Evolutionary conservation across 2,329 filamentous ascomycete genomes (phyloP).

Genomic region (Eutypella sp.): DNA sequence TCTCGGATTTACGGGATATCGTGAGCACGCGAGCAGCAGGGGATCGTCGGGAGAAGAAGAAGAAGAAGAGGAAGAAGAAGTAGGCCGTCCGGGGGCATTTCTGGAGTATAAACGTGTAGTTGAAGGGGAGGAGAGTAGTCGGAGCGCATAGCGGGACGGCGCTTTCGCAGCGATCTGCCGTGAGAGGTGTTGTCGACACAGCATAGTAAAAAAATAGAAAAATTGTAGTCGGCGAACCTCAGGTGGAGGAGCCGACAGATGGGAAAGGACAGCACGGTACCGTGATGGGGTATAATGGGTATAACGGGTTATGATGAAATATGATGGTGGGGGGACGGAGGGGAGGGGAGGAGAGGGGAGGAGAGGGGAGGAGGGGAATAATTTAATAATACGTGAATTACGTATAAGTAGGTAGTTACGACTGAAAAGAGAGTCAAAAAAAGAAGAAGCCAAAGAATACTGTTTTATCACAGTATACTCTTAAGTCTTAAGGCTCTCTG

Average conservation of each 20-base stretch:
- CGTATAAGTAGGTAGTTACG: neutral
- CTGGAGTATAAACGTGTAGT: slow-evolving; percentile 21
- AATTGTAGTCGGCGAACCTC: neutral
- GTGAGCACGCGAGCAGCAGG: slow-evolving; percentile 16
- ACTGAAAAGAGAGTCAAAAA: neutral
- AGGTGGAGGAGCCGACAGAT: neutral
- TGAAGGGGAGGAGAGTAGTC: slow-evolving; percentile 13
- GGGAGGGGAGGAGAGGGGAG: too few relatives aligned
- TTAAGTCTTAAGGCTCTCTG: too few relatives aligned
- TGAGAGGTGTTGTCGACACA: slow-evolving; percentile 28
- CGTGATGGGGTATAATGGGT: too few relatives aligned
- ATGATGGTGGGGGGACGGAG: neutral
- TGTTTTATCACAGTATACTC: neutral
- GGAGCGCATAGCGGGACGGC: slow-evolving; percentile 16
- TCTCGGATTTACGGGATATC: slow-evolving; percentile 9
- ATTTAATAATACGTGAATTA: too few relatives aligned
- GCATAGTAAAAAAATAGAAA: slow-evolving; percentile 16
- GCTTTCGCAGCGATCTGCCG: slow-evolving; percentile 22
- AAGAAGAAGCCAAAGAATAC: neutral
- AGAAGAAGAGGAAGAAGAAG: too few relatives aligned
- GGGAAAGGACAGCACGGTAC: too few relatives aligned
- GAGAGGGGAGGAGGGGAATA: neutral
- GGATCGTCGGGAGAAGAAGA: too few relatives aligned
- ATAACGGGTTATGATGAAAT: too few relatives aligned
- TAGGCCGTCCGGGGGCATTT: slow-evolving; percentile 12